Evolutionary conservation across 225 moss, liverwort and hornwort genomes (phyloP).

Genomic region (Ulota crispa): DNA sequence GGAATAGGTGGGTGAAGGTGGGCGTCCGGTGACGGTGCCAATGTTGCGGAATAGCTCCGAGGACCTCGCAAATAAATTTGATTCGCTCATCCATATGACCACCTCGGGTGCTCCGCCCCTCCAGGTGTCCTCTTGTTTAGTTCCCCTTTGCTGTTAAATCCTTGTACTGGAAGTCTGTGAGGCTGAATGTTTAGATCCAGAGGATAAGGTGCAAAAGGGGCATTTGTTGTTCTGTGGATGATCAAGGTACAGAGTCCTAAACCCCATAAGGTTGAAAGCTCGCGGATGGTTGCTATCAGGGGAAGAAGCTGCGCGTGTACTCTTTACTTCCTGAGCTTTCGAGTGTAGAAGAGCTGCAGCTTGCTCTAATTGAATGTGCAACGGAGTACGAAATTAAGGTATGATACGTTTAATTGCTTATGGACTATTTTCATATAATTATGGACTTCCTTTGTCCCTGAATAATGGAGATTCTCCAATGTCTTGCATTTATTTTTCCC

Average conservation of each 20-base stretch:
- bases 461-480: no score
- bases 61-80: constrained; percentile 33
- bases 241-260: constrained; percentile 31
- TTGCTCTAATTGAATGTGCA: constrained; percentile 58
- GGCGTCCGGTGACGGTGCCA: constrained; percentile 40
- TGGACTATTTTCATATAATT: no score
- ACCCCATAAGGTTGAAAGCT: constrained; percentile 26
- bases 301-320: constrained; percentile 27
- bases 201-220: constrained; percentile 31
- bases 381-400: constrained; percentile 66
- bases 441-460: no score
- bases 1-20: constrained; percentile 41
- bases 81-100: constrained; percentile 38
- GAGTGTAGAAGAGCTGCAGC: constrained; percentile 53
- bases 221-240: constrained; percentile 32
- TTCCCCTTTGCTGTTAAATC: background rate
- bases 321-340: constrained; percentile 29
- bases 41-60: constrained; percentile 30
- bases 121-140: constrained; percentile 21
- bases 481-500: no score
- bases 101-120: background rate
- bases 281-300: constrained; percentile 52
- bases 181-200: constrained; percentile 27
- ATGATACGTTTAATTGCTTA: background rate
- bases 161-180: background rate